Evolutionary conservation across 75 land plant species (phyloP), one percentile per base, ranked within the genome.

Genomic region (Pseudotsuga menziesii): DNA sequence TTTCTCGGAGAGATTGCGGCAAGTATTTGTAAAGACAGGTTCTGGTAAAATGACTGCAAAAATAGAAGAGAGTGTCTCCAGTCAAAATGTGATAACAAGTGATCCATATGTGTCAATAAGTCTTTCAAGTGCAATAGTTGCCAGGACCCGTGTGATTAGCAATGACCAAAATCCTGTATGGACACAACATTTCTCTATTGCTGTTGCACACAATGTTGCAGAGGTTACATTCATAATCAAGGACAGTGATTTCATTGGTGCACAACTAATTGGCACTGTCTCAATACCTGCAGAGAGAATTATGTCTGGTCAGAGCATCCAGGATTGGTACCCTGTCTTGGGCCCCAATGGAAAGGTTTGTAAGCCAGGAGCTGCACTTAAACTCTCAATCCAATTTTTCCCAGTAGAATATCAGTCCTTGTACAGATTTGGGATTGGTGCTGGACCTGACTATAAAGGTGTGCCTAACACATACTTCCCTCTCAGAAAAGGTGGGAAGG

Each of bases 61-160:
- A 66, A 78, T 56, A 8, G 81, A 79, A 36, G 78, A 59, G 3
- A 61, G 39, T 20, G 73, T 61, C 15, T 61, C n/a, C 16, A 70
- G 41, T 71, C 77, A 55, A 54, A 83, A 84, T 58, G 84, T 77
- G n/a, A 86, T 92, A 25, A 92, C 95, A n/a, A 92, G 98, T 75
- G 98, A 91, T 74, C 96, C 98, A 16, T 95, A 95, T 77, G 98
- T 89, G 44, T 81, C 89, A 9, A 77, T 95, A 5, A 58, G 81
- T 2, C 81, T 95, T 5, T 54, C 79, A 7, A 78, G 75, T 52
- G 98, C 96, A 25, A 87, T 82, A 3, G 67, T 95, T 60, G 92
- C 83, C 1, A 79, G 91, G 72, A 95, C 96, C 56, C 81, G 77
- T 44, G 96, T 93, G 35, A 88, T 91, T 17, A 67, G 75, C 36